Evolutionary conservation across 805 yeast genomes (phyloP), one percentile per base, ranked within the genome.

Genomic region (Candida lessepsii): DNA sequence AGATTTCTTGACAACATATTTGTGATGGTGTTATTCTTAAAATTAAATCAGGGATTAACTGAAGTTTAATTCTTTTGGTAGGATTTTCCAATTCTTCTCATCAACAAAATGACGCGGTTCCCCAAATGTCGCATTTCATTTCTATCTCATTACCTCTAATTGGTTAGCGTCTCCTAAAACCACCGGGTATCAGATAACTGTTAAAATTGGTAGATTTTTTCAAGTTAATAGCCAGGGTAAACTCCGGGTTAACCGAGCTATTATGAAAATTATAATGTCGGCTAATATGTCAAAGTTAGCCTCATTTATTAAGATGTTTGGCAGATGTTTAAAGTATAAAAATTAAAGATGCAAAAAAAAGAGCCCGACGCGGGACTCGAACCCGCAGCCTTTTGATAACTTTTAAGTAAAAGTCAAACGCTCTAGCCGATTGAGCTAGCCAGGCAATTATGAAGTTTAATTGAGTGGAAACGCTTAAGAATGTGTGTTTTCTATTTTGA

Each of bases 311-410:
- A 20, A n/a, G n/a, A n/a, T n/a, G n/a, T 20, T 20, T 20, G 8
- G 23, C 8, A 20, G 23, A 6, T 6, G 23, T 5, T 20, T 20
- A 20, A 6, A 20, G 23, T 6, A 20, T 20, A 20, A 20, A 6
- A 9, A 6, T 20, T 20, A 35, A 32, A 30, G 21, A 31, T 5
- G 10, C n/a, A 35, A 37, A 43, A 41, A 37, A 40, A 15, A 14
- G 34, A 49, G 53, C 53, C 53, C 51, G 53, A 47, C 49, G 53
- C 53, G 53, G 53, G 53, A 41, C 41, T 49, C 53, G 53, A 49
- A 47, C 51, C 53, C 53, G 53, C 53, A 49, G 44, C 53, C 53
- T 48, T 50, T 48, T 47, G 51, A 48, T 50, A 39, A 49, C 52
- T 46, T 47, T 45, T 43, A 48, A 47, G 45, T 29, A 48, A 48